Evolutionary conservation across 1,284 basidiomycete genomes (phyloP), one percentile per base, ranked within the genome.

Genomic region (Ustilago esculenta): DNA sequence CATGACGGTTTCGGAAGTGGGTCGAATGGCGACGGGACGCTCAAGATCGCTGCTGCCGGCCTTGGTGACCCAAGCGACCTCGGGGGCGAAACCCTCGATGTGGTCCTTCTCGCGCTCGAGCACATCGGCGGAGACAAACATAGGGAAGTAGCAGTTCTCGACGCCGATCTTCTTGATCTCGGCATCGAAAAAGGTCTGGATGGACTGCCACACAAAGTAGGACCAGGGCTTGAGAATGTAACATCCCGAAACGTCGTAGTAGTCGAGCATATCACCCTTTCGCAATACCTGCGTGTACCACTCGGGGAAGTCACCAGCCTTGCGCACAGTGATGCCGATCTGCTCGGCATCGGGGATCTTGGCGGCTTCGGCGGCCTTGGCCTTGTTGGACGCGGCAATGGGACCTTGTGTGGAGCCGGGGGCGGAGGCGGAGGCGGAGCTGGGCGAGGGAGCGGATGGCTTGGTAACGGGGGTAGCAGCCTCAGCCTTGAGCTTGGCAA

Each of bases 251-350:
- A 99, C 94, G 83, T 90, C 94, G 85, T 98, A 98, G 85, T 98
- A 98, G 81, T 98, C 96, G 54, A 99, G 85, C 95, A 99, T 98
- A 79, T 99, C 94, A 21, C 94, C 92, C 85, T 98, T 98, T 83
- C 95, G 86, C 66, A 98, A 85, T n/a, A 97, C 94, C 91, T 95
- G 74, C 33, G 79, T 72, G 54, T 81, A 81, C 80, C 80, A 81
- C 30, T 80, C 79, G 25, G 79, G 60, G 57, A 81, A 81, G 60
- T 81, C 80, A 35, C 72, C 71, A 5, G 67, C 74, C 61, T 81
- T 81, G 51, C 73, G 76, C 25, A 81, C 77, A 12, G 77, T 81
- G 71, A 81, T 81, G 30, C 80, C 80, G 52, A 77, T 79, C 61
- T 81, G 69, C 59, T 77, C 76, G 4, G 80, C 80, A 36, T 80